These are phyloP conservation scores for Dactylellina haptotyla DNA, from an alignment of 2,329 filamentous ascomycete species.

Conservation along the genomic window DNA sequence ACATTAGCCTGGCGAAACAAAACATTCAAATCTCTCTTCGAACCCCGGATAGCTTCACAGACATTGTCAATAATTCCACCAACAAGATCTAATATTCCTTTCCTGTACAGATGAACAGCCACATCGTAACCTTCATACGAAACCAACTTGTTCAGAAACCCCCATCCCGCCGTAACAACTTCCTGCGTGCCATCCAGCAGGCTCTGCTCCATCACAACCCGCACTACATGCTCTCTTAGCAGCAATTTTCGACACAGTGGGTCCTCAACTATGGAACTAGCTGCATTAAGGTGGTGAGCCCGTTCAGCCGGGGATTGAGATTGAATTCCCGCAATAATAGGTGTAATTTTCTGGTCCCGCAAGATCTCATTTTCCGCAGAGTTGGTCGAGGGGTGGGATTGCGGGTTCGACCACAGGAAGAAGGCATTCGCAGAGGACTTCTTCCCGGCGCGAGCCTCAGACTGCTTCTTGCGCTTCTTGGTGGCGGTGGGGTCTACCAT, in stretches of 20 bases:
- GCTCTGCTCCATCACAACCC: slow-evolving; percentile 72
- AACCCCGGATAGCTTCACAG: slow-evolving; percentile 31
- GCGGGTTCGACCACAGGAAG: slow-evolving; percentile 21
- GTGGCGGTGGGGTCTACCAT: slow-evolving; percentile 14
- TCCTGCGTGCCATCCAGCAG: slow-evolving; percentile 72
- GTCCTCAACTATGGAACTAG: slow-evolving; percentile 70
- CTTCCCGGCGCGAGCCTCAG: slow-evolving; percentile 29
- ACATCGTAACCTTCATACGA: slow-evolving; percentile 74
- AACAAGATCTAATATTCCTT: slow-evolving; percentile 68
- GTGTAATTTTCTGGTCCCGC: slow-evolving; percentile 72
- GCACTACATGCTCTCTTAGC: slow-evolving; percentile 73
- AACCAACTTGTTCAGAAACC: slow-evolving; percentile 71
- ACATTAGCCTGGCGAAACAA: background rate
- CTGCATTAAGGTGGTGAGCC: slow-evolving; percentile 69
- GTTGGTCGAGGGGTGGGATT: slow-evolving; percentile 18
- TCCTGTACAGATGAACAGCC: slow-evolving; percentile 72
- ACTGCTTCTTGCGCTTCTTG: slow-evolving; percentile 39
- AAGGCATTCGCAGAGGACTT: slow-evolving; percentile 35
- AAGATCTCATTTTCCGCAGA: slow-evolving; percentile 59
- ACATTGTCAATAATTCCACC: slow-evolving; percentile 68
- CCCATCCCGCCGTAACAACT: slow-evolving; percentile 74
- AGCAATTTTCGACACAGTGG: slow-evolving; percentile 72
- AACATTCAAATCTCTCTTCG: too few species aligned
- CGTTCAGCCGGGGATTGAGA: slow-evolving; percentile 71
- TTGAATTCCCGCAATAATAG: slow-evolving; percentile 71